Evolutionary conservation across 768 basidiomycete genomes (phyloP).

Genomic region (Boletus pseudopeckii): DNA sequence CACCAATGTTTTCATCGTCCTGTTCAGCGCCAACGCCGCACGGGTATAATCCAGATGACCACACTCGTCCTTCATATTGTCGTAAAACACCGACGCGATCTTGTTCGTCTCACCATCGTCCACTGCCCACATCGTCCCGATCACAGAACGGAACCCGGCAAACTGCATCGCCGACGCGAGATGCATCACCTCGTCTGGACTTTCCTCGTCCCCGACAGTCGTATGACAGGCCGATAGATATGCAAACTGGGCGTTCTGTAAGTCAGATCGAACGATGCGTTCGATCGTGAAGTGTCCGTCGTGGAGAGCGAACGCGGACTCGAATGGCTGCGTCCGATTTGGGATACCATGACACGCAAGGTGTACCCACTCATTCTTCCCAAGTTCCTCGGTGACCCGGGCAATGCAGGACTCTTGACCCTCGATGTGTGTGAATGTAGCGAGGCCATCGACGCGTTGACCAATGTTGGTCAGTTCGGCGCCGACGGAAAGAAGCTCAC

Average conservation of each 20-base stretch:
- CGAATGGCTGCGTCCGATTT: too few relatives aligned
- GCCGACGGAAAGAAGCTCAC: too few relatives aligned
- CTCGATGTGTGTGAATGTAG: too few relatives aligned
- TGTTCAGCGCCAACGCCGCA: conserved; percentile 8
- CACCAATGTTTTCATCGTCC: background rate
- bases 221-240: conserved; percentile 21
- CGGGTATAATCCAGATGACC: conserved; percentile 3
- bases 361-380: too few relatives aligned
- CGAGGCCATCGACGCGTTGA: too few relatives aligned
- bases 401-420: too few relatives aligned
- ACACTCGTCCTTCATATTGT: conserved; percentile 1
- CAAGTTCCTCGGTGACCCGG: too few relatives aligned
- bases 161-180: background rate
- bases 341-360: too few relatives aligned
- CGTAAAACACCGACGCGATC: conserved; percentile 3
- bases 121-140: conserved; percentile 16
- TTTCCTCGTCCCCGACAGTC: conserved; percentile 20
- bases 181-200: conserved; percentile 24
- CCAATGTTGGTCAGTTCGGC: too few relatives aligned
- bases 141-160: conserved; percentile 2
- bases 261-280: background rate
- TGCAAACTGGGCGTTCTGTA: conserved; percentile 7
- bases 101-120: too few relatives aligned
- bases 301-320: background rate
- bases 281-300: conserved; percentile 6